phyloP scores from a whole-genome alignment of 2,329 filamentous ascomycete species.

The Neopestalotiopsis rosae region DNA sequence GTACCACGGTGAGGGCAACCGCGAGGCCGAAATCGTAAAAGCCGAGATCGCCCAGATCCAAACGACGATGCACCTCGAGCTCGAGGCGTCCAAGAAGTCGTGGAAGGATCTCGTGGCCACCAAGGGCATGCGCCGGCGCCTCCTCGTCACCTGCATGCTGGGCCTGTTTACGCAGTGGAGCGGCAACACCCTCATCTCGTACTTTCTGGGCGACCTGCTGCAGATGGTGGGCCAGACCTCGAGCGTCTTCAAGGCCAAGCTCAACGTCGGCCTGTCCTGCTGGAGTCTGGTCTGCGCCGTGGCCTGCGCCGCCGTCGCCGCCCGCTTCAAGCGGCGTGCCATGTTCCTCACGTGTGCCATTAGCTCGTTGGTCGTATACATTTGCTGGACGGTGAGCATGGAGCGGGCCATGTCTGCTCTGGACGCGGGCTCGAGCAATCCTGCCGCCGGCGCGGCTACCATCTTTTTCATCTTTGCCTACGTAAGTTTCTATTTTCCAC shows the following conservation, averaged over 20 bases:
- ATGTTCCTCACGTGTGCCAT: constrained; percentile 47
- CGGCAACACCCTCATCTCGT: constrained; percentile 54
- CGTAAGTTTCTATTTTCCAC: constrained; percentile 30
- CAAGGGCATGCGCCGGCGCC: constrained; percentile 54
- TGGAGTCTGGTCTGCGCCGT: constrained; percentile 51
- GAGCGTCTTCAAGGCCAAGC: constrained; percentile 48
- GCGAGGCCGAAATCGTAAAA: constrained; percentile 49
- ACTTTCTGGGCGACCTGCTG: constrained; percentile 47
- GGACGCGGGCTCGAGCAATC: constrained; percentile 28
- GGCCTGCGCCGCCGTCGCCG: constrained; percentile 45
- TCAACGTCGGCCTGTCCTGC: constrained; percentile 50
- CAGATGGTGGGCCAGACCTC: constrained; percentile 50
- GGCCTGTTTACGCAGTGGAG: constrained; percentile 61
- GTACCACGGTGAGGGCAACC: constrained; percentile 52
- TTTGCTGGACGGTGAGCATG: constrained; percentile 56
- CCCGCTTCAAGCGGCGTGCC: constrained; percentile 39
- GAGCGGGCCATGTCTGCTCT: constrained; percentile 42
- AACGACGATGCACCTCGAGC: constrained; percentile 43
- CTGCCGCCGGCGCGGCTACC: constrained; percentile 35
- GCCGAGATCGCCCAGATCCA: constrained; percentile 23
- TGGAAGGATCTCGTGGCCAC: constrained; percentile 60
- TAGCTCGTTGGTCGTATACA: constrained; percentile 51
- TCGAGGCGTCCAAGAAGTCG: constrained; percentile 54
- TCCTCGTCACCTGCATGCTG: constrained; percentile 53
- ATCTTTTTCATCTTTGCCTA: constrained; percentile 68